Evolutionary conservation across 306 rosid species (phyloP).

Genomic region (Prunus armeniaca): DNA sequence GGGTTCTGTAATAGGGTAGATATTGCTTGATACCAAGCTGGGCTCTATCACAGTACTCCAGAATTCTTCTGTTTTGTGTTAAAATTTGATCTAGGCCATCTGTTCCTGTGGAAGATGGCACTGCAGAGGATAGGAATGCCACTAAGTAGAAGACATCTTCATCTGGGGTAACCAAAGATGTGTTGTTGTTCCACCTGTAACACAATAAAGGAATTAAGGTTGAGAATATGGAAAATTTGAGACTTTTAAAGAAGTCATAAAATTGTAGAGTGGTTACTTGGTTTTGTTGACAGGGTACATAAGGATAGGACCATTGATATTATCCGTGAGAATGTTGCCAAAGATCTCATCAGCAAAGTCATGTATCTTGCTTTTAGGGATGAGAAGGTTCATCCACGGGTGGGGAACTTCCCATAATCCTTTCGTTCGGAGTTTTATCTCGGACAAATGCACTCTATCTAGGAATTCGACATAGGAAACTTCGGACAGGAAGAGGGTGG

Average conservation of each 20-base stretch:
- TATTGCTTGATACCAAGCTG: conserved; percentile 69
- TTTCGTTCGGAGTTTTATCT: conserved; percentile 57
- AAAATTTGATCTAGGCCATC: conserved; percentile 59
- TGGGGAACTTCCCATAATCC: conserved; percentile 93
- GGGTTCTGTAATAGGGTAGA: conserved; percentile 71
- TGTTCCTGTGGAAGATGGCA: conserved; percentile 59
- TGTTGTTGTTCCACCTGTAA: conserved; percentile 72
- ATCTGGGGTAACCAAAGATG: conserved; percentile 83
- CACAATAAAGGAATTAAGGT: conserved; percentile 5
- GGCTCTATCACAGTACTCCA: conserved; percentile 49
- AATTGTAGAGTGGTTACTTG: conserved; percentile 39
- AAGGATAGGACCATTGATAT: conserved; percentile 80
- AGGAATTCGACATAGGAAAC: conserved; percentile 80
- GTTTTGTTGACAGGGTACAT: conserved; percentile 92
- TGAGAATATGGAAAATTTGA: not conserved
- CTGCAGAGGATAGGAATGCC: conserved; percentile 76
- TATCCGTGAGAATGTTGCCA: conserved; percentile 64
- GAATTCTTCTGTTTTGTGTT: conserved; percentile 60
- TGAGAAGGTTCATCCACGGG: conserved; percentile 88
- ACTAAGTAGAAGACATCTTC: conserved; percentile 82
- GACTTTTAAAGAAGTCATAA: not conserved
- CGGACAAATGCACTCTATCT: conserved; percentile 80
- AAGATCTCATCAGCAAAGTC: conserved; percentile 61
- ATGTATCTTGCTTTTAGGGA: conserved; percentile 67
- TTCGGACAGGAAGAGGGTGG: conserved; percentile 75